Conservation (phyloP, 352 stramenopile genomes). For the Phytopythium delawarense region DNA sequence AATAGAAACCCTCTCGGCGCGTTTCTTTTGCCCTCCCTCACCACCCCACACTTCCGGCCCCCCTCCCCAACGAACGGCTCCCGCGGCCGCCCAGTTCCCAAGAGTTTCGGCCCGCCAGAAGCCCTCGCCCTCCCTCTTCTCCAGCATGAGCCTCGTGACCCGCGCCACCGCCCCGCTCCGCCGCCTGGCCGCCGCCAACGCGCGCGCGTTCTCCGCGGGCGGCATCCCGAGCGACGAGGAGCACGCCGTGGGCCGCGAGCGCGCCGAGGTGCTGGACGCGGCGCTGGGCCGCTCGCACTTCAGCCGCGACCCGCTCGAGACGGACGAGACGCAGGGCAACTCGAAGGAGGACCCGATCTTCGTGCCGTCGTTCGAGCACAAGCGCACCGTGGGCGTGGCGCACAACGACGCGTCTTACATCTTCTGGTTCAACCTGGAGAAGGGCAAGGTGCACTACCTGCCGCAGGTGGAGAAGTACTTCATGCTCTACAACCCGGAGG, state of each 20-base stretch:
- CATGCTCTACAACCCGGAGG: conserved; percentile 87
- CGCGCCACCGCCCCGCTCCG: conserved; percentile 52
- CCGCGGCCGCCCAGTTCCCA: neutral
- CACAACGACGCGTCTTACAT: conserved; percentile 89
- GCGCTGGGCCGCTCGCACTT: conserved; percentile 63
- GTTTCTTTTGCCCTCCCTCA: neutral
- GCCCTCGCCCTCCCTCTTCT: neutral
- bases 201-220: conserved; percentile 47
- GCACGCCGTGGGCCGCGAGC: conserved; percentile 78
- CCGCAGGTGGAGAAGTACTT: conserved; percentile 89
- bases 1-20: neutral
- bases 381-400: conserved; percentile 74
- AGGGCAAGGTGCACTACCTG: conserved; percentile 87
- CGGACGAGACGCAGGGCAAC: conserved; percentile 85
- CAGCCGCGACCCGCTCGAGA: conserved; percentile 84
- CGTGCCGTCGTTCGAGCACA: conserved; percentile 73
- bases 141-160: conserved; percentile 25
- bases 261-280: conserved; percentile 68
- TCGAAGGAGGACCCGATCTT: conserved; percentile 87
- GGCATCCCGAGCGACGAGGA: conserved; percentile 74
- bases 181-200: conserved; percentile 17
- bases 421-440: conserved; percentile 84
- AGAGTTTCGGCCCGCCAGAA: neutral
- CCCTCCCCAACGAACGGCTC: neutral
- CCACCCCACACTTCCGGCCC: neutral